Evolutionary conservation across 2,329 filamentous ascomycete species (phyloP), one percentile per base, ranked within the genome.

Genomic region (Penicillium fuscoglaucum): DNA sequence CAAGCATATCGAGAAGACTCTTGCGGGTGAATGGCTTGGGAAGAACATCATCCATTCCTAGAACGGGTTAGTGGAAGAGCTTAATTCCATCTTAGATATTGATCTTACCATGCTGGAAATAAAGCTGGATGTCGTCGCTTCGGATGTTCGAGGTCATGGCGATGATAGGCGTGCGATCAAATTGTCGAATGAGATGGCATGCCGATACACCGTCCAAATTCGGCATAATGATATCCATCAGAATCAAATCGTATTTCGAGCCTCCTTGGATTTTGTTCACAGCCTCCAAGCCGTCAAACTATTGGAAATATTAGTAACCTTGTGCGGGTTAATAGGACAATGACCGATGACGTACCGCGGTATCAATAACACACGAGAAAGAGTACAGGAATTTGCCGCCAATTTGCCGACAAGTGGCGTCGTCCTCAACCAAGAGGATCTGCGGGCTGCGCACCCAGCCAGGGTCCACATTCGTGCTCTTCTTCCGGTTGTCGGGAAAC

Each of bases 71-170:
- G 67, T 57, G 57, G 41, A 26, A 6, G 9, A 40, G 8, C 37
- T 28, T 31, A 4, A 21, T 28, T 21, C 10, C 52, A 24, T 24
- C 8, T 41, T 35, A 24, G 7, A 33, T 26, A 29, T 37, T 2
- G 26, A 15, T 70, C 88, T 80, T 83, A 95, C 93, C 95, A 78
- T 96, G 93, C 69, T 93, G 88, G 79, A 97, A 98, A 73, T 99
- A 99, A 79, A 96, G 93, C 54, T 93, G 90, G 61, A 98, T 96
- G 72, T 99, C 95, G 69, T 97, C 93, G 60, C 91, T 93, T 64
- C 95, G 86, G 64, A 99, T 98, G 72, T 98, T 99, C 4, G 93
- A 97, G 3, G 95, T 99, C 95, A 99, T 98, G 47, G 95, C 95
- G 58, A 99, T 91, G 68, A 99, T 96, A 0, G 95, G 95, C 6